phyloP scores from a whole-genome alignment of 1,139 yeast genomes.

The Diutina rugosa region DNA sequence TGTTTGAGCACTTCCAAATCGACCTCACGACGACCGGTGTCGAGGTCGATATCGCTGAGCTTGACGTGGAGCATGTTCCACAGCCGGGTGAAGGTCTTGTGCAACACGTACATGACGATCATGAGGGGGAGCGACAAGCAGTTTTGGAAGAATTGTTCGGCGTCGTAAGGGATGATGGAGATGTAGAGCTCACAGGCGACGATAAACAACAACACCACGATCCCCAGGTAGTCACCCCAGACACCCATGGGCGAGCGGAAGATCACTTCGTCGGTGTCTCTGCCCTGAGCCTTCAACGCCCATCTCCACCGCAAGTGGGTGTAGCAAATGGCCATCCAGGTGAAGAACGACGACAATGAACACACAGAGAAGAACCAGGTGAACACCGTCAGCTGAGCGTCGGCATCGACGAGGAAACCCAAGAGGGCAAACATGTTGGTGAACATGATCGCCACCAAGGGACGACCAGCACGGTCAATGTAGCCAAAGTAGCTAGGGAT shows the following conservation, averaged over 20 bases:
- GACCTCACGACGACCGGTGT: constrained; percentile 36
- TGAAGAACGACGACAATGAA: constrained; percentile 46
- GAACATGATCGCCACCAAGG: constrained; percentile 36
- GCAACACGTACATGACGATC: constrained; percentile 12
- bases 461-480: constrained; percentile 46
- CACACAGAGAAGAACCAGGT: constrained; percentile 58
- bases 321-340: constrained; percentile 41
- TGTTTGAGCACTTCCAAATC: constrained; percentile 32
- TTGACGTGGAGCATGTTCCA: constrained; percentile 19
- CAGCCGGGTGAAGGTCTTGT: constrained; percentile 15
- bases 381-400: constrained; percentile 37
- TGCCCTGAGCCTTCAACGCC: constrained; percentile 33
- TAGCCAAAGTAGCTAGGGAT: constrained; percentile 33
- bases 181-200: constrained; percentile 37
- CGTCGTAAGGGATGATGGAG: constrained; percentile 32
- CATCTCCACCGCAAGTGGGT: constrained; percentile 38
- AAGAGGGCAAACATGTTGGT: constrained; percentile 44
- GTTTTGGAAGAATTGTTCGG: constrained; percentile 27
- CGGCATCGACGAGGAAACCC: constrained; percentile 45
- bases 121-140: constrained; percentile 38
- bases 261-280: constrained; percentile 31
- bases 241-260: constrained; percentile 36
- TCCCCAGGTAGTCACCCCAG: constrained; percentile 34
- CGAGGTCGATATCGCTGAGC: constrained; percentile 32
- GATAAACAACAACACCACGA: constrained; percentile 24